A percentile compares a stretch with the other conserved stretches of the same genome.
Conservation (phyloP, 495 filamentous ascomycete genomes). For the Penicillium paradoxum region DNA sequence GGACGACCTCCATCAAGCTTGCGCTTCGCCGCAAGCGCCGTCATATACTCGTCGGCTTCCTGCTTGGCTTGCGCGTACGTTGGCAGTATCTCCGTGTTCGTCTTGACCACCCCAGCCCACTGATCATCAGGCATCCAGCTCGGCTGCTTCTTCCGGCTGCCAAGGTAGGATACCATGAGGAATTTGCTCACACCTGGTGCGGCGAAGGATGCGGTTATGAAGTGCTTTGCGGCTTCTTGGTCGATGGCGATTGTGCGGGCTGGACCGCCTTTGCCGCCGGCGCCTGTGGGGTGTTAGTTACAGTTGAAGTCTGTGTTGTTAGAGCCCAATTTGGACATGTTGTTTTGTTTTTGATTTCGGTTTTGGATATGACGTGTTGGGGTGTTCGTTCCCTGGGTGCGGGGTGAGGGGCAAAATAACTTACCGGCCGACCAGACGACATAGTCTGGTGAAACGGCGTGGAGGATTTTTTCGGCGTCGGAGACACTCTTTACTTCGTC, state of each 20-base stretch:
- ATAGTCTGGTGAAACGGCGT: constrained; percentile 58
- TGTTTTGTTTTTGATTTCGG: no score
- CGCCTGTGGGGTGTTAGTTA: constrained; percentile 40
- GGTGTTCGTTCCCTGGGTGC: not conserved
- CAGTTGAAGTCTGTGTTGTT: no score
- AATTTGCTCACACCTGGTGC: constrained; percentile 62
- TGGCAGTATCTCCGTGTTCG: constrained; percentile 52
- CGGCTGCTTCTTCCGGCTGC: constrained; percentile 53
- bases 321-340: not conserved
- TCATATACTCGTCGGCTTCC: constrained; percentile 68
- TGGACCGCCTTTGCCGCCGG: constrained; percentile 70
- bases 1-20: constrained; percentile 38
- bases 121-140: constrained; percentile 63
- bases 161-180: constrained; percentile 66
- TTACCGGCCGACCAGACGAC: constrained; percentile 76
- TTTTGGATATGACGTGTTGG: no score
- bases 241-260: constrained; percentile 58
- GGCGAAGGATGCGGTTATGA: constrained; percentile 60
- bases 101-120: constrained; percentile 46
- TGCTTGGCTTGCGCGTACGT: constrained; percentile 71
- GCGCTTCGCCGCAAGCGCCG: constrained; percentile 47
- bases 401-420: constrained; percentile 13
- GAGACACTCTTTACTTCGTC: constrained; percentile 61
- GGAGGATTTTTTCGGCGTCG: constrained; percentile 58
- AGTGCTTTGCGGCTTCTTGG: constrained; percentile 63